Evolutionary conservation across 1,284 basidiomycete genomes (phyloP).

Genomic region (Albatrellus sp.): DNA sequence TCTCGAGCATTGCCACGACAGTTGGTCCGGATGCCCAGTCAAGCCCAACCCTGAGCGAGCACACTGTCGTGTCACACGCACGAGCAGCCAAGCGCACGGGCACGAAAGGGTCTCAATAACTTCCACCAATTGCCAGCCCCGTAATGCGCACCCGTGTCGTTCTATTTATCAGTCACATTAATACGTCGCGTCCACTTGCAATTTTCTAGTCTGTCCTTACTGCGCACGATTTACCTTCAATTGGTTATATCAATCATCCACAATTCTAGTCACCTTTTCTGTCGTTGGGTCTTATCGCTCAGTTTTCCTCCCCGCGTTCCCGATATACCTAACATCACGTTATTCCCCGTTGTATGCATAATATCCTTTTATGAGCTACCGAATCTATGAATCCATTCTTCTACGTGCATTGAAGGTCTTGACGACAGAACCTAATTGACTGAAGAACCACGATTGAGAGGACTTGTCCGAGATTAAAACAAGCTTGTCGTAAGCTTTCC

Average conservation of each 20-base stretch:
- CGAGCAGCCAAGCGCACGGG: conserved; percentile 1
- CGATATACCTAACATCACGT: conserved; percentile 4
- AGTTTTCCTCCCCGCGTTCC: background rate
- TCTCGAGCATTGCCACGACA: conserved; percentile 8
- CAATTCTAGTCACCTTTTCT: background rate
- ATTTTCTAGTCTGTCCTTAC: no score
- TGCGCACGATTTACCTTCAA: no score
- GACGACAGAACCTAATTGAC: conserved; percentile 59
- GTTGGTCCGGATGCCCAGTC: conserved; percentile 13
- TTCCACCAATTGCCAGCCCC: background rate
- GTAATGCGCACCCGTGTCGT: background rate
- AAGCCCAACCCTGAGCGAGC: conserved; percentile 27
- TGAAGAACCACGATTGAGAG: conserved; percentile 70
- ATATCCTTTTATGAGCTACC: background rate
- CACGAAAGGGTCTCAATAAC: background rate
- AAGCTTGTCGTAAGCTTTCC: conserved; percentile 62
- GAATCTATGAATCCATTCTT: conserved; percentile 47
- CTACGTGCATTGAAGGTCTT: conserved; percentile 60
- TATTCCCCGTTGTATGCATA: background rate
- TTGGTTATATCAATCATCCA: background rate
- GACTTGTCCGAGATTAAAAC: conserved; percentile 64
- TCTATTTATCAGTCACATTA: conserved; percentile 10
- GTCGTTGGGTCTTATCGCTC: background rate
- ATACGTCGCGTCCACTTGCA: conserved; percentile 1
- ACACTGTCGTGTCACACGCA: conserved; percentile 18